phyloP scores from a whole-genome alignment of 139 green algal genomes.

The Pseudopediastrum boryanum region DNA sequence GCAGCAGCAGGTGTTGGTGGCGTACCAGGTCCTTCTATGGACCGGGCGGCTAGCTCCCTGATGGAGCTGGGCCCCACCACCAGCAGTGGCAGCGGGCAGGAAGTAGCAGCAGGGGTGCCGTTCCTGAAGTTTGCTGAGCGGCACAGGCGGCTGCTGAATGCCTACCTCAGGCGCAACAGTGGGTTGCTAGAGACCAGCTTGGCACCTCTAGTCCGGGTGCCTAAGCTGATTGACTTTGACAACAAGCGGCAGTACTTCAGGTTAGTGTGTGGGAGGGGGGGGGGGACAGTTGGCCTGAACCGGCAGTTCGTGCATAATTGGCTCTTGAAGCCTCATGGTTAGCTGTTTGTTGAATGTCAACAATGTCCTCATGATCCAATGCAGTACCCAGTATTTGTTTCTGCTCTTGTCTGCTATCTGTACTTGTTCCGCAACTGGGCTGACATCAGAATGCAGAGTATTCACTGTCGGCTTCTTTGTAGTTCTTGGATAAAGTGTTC shows the following conservation, averaged over 20 bases:
- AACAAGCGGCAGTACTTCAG: slow-evolving; percentile 95
- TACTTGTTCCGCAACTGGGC: no score
- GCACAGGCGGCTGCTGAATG: slow-evolving; percentile 91
- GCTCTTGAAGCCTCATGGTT: no score
- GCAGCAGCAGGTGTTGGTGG: not conserved
- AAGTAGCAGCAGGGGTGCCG: slow-evolving; percentile 9
- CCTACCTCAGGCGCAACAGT: slow-evolving; percentile 79
- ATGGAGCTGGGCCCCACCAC: not conserved
- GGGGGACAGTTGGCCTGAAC: no score
- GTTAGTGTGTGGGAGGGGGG: no score
- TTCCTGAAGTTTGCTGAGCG: slow-evolving; percentile 81
- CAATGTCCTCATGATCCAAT: no score
- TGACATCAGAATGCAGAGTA: no score
- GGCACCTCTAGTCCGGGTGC: slow-evolving; percentile 75
- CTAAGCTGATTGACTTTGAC: slow-evolving; percentile 96
- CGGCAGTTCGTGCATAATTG: no score
- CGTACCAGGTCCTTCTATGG: not conserved
- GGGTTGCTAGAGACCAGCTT: slow-evolving; percentile 83
- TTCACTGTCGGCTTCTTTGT: no score
- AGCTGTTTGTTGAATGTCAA: no score
- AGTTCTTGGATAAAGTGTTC: no score
- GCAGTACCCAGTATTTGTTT: no score
- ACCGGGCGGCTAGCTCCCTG: not conserved
- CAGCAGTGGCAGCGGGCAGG: not conserved
- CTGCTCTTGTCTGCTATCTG: no score